Conservation (phyloP, 495 filamentous ascomycete species). For the Podospora pseudoanserina region DNA sequence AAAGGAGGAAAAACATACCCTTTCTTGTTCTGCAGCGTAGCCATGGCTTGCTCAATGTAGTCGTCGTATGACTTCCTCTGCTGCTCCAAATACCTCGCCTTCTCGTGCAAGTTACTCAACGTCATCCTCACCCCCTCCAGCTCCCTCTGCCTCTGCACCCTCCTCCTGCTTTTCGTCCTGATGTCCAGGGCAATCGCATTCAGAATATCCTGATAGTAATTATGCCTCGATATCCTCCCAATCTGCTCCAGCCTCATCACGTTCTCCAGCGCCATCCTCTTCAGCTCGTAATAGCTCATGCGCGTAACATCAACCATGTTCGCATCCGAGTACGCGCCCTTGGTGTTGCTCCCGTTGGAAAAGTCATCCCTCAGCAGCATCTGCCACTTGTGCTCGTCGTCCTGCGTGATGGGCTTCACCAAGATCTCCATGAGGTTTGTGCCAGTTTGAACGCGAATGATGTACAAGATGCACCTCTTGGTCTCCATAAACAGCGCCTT, state of each 20-base stretch:
- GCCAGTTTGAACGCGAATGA: conserved; percentile 95
- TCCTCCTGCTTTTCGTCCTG: conserved; percentile 87
- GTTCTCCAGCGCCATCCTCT: conserved; percentile 89
- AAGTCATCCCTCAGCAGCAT: conserved; percentile 80
- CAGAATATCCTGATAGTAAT: conserved; percentile 92
- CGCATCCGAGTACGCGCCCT: conserved; percentile 86
- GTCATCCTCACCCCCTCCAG: conserved; percentile 84
- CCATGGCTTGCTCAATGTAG: conserved; percentile 98
- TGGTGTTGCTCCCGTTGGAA: conserved; percentile 60
- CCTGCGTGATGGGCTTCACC: conserved; percentile 76
- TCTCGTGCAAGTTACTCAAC: conserved; percentile 78
- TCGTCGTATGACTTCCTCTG: conserved; percentile 98
- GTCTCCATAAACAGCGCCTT: conserved; percentile 97
- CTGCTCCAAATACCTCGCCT: conserved; percentile 86
- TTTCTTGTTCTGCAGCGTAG: conserved; percentile 96
- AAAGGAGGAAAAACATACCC: conserved; percentile 46
- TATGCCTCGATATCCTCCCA: conserved; percentile 83
- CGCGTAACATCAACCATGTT: conserved; percentile 84
- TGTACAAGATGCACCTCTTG: conserved; percentile 94
- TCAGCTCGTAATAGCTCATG: conserved; percentile 89
- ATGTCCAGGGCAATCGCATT: conserved; percentile 97
- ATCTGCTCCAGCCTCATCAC: conserved; percentile 81
- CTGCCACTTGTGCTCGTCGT: conserved; percentile 89
- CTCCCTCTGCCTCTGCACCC: conserved; percentile 86
- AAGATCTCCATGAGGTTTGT: conserved; percentile 90